These are phyloP conservation scores for Tricholoma hemisulphureum DNA, from an alignment of 768 basidiomycete species.

Conservation along the genomic window DNA sequence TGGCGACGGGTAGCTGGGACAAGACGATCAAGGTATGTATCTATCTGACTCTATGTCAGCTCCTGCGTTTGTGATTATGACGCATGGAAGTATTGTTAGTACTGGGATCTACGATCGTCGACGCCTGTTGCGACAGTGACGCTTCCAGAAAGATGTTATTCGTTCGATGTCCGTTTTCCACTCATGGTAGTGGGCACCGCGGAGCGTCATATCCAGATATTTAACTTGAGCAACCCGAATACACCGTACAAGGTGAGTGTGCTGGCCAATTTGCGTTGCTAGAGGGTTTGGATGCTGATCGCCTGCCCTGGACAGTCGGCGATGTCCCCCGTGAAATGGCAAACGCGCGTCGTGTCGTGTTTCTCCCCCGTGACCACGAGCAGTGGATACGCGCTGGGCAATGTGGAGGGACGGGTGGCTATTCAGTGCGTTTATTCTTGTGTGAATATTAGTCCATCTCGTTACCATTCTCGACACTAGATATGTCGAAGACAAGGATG, in stretches of 20 bases:
- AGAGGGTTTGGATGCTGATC: neutral
- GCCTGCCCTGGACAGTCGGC: conserved; percentile 53
- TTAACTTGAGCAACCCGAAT: conserved; percentile 80
- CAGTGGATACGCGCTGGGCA: conserved; percentile 80
- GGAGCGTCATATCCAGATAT: conserved; percentile 87
- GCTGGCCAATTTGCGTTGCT: neutral
- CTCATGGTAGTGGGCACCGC: conserved; percentile 92
- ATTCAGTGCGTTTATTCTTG: conserved; percentile 72
- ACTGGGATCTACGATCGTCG: conserved; percentile 84
- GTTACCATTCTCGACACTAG: conserved; percentile 34
- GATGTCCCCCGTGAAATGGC: conserved; percentile 88
- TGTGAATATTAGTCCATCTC: neutral
- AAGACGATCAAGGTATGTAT: conserved; percentile 84
- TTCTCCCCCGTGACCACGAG: conserved; percentile 61
- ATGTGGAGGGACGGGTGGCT: conserved; percentile 88
- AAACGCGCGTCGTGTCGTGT: conserved; percentile 83
- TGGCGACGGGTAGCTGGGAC: conserved; percentile 97
- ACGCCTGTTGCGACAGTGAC: conserved; percentile 74
- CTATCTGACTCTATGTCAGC: neutral
- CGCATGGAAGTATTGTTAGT: conserved; percentile 44
- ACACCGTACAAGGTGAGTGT: conserved; percentile 67
- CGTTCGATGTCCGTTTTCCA: conserved; percentile 76
- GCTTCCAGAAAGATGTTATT: conserved; percentile 87
- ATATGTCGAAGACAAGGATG: conserved; percentile 84
- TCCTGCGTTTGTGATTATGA: neutral